phyloP scores from a whole-genome alignment of 164 flowering plant species.

The Pachysandra terminalis region DNA sequence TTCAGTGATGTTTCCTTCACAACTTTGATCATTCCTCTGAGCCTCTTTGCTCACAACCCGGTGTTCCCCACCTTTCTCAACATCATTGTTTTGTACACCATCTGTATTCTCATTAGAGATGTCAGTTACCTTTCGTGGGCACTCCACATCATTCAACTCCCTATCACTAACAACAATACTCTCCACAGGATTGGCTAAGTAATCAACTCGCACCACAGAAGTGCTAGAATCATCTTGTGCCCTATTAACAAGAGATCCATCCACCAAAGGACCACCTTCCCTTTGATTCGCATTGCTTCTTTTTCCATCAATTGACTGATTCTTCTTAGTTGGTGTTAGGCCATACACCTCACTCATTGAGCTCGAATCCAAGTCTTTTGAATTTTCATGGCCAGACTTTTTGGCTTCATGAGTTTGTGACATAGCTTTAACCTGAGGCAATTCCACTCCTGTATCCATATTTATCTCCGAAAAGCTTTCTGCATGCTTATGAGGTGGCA shows the following conservation, averaged over 20 bases:
- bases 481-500: conserved; percentile 26
- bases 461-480: conserved; percentile 20
- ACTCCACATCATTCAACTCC: conserved; percentile 18
- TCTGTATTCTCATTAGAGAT: conserved; percentile 10
- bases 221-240: conserved; percentile 14
- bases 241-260: conserved; percentile 14
- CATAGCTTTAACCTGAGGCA: conserved; percentile 18
- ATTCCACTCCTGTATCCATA: conserved; percentile 15
- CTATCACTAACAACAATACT: conserved; percentile 11
- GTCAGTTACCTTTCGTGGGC: conserved; percentile 13
- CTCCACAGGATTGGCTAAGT: conserved; percentile 4
- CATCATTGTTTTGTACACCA: conserved; percentile 7
- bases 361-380: conserved; percentile 14
- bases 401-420: conserved; percentile 21
- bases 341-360: conserved; percentile 14
- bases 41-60: conserved; percentile 14
- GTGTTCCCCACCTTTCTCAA: conserved; percentile 10
- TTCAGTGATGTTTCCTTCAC: conserved; percentile 15
- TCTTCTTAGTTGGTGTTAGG: conserved; percentile 6
- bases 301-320: conserved; percentile 14
- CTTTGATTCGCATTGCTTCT: conserved; percentile 10
- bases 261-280: conserved; percentile 11
- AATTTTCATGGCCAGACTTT: conserved; percentile 22
- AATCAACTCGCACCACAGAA: conserved; percentile 21
- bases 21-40: conserved; percentile 16